phyloP scores from a whole-genome alignment of 2,329 filamentous ascomycete species.

The Colletotrichum caudatum region DNA sequence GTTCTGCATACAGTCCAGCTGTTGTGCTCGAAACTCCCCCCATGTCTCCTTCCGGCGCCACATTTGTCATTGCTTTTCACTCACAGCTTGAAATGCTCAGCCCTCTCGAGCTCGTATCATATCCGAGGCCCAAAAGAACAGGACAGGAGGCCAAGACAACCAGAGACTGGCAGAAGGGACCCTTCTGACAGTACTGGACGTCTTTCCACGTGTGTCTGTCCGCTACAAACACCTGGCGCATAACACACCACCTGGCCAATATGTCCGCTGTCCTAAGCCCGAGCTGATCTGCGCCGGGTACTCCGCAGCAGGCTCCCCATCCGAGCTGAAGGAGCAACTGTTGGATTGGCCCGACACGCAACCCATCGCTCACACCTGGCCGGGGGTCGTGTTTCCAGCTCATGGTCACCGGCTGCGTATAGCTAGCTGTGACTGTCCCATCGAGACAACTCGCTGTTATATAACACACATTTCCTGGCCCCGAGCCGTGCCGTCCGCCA shows the following conservation, averaged over 20 bases:
- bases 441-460: slow-evolving; percentile 20
- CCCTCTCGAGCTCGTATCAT: slow-evolving; percentile 35
- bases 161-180: slow-evolving; percentile 2
- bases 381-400: slow-evolving; percentile 32
- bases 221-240: slow-evolving; percentile 5
- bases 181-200: not conserved
- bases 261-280: not conserved
- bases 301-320: slow-evolving; percentile 4
- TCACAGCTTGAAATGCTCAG: not conserved
- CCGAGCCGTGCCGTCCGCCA: not conserved
- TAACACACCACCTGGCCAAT: slow-evolving; percentile 11
- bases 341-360: slow-evolving; percentile 22
- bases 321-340: slow-evolving; percentile 11
- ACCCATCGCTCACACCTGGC: slow-evolving; percentile 21
- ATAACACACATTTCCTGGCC: slow-evolving; percentile 34
- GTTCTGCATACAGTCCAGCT: slow-evolving; percentile 7
- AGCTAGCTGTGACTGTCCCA: not conserved
- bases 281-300: slow-evolving; percentile 6
- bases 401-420: slow-evolving; percentile 3
- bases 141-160: slow-evolving; percentile 24
- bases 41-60: slow-evolving; percentile 15
- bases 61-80: slow-evolving; percentile 29
- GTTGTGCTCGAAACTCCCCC: slow-evolving; percentile 10
- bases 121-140: slow-evolving; percentile 3
- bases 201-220: slow-evolving; percentile 8